Evolutionary conservation across 192 early-diverging fungal genomes (phyloP).

Genomic region (Physocladia obscura): DNA sequence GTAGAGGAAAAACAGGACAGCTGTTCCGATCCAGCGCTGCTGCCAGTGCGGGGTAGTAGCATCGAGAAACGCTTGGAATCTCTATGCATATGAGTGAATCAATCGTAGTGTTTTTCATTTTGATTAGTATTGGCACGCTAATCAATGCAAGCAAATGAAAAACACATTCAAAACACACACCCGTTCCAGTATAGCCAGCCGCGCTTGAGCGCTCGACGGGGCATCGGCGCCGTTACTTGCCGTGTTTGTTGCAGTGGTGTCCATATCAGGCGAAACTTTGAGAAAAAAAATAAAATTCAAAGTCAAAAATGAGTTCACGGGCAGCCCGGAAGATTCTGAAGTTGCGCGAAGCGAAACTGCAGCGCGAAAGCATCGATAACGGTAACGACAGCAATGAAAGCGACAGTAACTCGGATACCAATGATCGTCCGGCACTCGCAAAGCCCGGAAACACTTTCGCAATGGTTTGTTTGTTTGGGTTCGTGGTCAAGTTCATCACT

Average conservation of each 20-base stretch:
- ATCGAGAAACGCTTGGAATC: constrained; percentile 81
- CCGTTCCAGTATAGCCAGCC: not conserved
- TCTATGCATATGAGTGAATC: constrained; percentile 41
- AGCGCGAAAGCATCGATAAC: not conserved
- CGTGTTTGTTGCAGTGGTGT: no score
- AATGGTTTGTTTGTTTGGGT: constrained; percentile 47
- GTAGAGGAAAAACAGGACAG: constrained; percentile 63
- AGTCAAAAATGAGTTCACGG: constrained; percentile 16
- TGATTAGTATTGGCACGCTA: no score
- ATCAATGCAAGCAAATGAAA: not conserved
- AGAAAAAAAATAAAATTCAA: no score
- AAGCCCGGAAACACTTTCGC: constrained; percentile 55
- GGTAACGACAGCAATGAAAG: constrained; percentile 8
- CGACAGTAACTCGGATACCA: constrained; percentile 43
- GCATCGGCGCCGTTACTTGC: not conserved
- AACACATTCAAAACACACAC: not conserved
- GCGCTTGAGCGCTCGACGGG: not conserved
- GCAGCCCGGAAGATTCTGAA: constrained; percentile 26
- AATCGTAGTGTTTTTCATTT: no score
- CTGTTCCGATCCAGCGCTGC: constrained; percentile 78
- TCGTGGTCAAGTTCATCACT: not conserved
- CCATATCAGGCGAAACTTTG: no score
- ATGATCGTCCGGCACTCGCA: constrained; percentile 11
- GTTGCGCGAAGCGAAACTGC: not conserved
- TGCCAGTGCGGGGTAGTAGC: constrained; percentile 72